Base-by-base conservation (phyloP, 2,329 filamentous ascomycete genomes). In the Exophiala bonariae region DNA sequence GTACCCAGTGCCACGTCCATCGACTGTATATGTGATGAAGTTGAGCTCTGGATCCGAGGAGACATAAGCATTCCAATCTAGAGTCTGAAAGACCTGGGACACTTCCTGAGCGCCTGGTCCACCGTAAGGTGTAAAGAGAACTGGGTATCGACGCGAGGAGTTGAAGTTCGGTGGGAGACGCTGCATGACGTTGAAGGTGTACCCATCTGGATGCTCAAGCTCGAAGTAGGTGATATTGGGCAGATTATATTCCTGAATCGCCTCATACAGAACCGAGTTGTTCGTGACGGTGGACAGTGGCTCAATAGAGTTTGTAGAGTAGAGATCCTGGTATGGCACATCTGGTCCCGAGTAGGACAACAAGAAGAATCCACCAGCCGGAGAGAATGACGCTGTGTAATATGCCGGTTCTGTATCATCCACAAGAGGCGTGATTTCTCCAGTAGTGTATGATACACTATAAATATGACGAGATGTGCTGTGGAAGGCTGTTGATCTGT, bases 311-410 rank as follows among this genome's bases (percentile, higher is more conserved):
- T 83, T 78, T 50, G 76, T 62, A 0, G 77, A 68, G 66, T 85
- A 85, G 1, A 87, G 72, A 53, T 85, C 81, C 59, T 87, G 82
- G 65, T 85, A 86, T 0, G 84, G 83, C 0, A 87, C 79, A 44
- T 86, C 78, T 0, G 84, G 84, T 0, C 84, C 84, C 14, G 69
- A 66, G 61, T 87, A 87, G 41, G 70, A 76, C 2, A 86, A 75
- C 33, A 87, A 78, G 59, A 86, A 86, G 69, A 82, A 87, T 2
- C 77, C 77, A 0, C 78, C 80, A 1, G 66, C 71, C 2, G 78
- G 72, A 0, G 83, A 86, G 66, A 87, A 87, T 1, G 81, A 84
- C 0, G 83, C 83, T 4, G 72, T 73, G 77, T 80, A 87, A 58
- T 76, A 78, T 1, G 76, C 84, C 0, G 81, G 66, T 1, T 78